Evolutionary conservation across 2,329 filamentous ascomycete genomes (phyloP), one percentile per base, ranked within the genome.

Genomic region (Geosmithia putterillii): DNA sequence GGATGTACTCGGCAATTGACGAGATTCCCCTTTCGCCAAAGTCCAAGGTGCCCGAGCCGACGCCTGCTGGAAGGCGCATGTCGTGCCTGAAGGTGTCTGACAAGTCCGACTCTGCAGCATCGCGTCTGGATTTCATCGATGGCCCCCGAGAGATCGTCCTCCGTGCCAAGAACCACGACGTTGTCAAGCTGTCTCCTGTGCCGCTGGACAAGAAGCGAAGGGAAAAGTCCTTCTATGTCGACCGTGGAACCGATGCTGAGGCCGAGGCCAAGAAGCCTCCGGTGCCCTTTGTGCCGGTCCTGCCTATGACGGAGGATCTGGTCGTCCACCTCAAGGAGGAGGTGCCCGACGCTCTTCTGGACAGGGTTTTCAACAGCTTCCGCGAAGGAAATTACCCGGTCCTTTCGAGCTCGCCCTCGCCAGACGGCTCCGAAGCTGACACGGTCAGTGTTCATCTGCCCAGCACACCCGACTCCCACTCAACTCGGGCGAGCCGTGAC

Each of bases 271-370:
- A 50, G 14, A 36, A 46, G 7, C 44, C 55, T 8, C 45, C 52
- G 15, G 14, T 19, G 10, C 28, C 28, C 28, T 65, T 66, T 35
- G 58, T 65, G 28, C 61, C 70, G 1, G 63, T 76, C 1, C 60
- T 81, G 19, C 67, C 71, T 0, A 57, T 76, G 37, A 51, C 63
- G 0, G 78, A 81, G 51, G 72, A 81, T 47, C 52, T 79, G 1
- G 64, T 79, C 2, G 61, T 82, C 20, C 63, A 73, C 39, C 67
- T 81, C 44, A 69, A 66, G 14, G 63, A 67, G 8, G 65, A 66
- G 2, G 54, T 57, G 1, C 52, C 55, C 0, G 64, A 73, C 46
- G 46, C 54, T 2, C 52, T 70, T 0, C 55, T 79, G 2, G 66
- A 70, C 19, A 62, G 62, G 1, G 63, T 71, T 15, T 59, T 79